A percentile compares a stretch with the other conserved stretches of the same genome.
Conservation (phyloP, 108 stramenopile genomes). For the Cafeteria roenbergensis region DNA sequence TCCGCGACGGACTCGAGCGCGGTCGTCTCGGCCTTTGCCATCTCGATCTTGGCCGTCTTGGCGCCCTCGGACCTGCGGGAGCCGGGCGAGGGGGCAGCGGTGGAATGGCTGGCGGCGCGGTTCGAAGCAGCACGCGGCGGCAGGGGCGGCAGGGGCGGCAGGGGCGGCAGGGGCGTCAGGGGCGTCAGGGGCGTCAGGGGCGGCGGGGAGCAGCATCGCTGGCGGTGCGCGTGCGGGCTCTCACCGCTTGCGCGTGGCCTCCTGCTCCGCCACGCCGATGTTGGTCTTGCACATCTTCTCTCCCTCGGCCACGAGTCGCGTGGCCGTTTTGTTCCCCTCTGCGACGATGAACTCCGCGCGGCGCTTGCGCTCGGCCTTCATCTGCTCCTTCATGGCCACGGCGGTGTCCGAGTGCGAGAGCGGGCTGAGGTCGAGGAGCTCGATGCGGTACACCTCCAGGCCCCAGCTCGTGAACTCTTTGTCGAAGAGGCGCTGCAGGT, state of each 20-base stretch:
- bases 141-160: too few relatives aligned
- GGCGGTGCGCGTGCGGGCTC: too few relatives aligned
- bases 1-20: neutral
- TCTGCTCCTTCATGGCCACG: constrained; percentile 8
- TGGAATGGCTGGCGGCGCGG: too few relatives aligned
- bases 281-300: constrained; percentile 4
- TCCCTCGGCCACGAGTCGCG: neutral
- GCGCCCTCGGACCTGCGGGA: constrained; percentile 3
- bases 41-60: neutral
- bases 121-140: too few relatives aligned
- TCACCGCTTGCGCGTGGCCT: constrained; percentile 7
- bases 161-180: too few relatives aligned
- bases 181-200: too few relatives aligned
- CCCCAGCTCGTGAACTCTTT: neutral
- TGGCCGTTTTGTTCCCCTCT: constrained; percentile 5
- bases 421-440: constrained; percentile 4
- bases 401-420: neutral
- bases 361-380: constrained; percentile 3
- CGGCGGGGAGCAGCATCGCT: too few relatives aligned
- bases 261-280: constrained; percentile 3
- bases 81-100: too few relatives aligned
- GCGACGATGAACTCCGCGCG: constrained; percentile 3
- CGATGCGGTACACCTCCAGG: neutral
- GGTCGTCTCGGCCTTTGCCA: neutral
- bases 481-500: neutral